Conservation (phyloP, 192 early-diverging fungal genomes). For the Rhizophagus sp. region DNA sequence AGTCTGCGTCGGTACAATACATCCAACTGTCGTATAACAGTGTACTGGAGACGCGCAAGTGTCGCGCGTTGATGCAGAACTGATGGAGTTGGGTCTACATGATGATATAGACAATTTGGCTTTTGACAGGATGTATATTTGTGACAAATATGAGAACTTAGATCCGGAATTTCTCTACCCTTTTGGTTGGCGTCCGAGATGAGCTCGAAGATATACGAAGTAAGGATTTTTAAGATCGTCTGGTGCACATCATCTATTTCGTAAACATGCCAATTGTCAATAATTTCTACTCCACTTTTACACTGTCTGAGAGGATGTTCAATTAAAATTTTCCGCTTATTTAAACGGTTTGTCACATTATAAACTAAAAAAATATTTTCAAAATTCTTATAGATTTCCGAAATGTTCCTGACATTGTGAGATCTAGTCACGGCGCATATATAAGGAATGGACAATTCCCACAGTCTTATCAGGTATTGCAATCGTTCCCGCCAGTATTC, state of each 20-base stretch:
- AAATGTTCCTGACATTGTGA: background rate
- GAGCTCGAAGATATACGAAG: slow-evolving; percentile 9
- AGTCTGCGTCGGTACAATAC: background rate
- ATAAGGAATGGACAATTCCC: background rate
- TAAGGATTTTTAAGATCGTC: background rate
- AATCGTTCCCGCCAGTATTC: slow-evolving; percentile 12
- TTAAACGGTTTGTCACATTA: background rate
- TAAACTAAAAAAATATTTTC: slow-evolving; percentile 5
- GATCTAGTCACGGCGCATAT: background rate
- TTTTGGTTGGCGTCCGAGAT: background rate
- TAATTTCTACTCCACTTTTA: too few species aligned
- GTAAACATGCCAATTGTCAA: slow-evolving; percentile 15
- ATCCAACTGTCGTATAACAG: background rate
- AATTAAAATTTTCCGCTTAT: slow-evolving; percentile 1
- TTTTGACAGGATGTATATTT: background rate
- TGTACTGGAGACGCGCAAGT: slow-evolving; percentile 14
- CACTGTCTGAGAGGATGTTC: background rate
- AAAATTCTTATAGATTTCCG: background rate
- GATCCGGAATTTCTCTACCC: background rate
- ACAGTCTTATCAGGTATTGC: background rate
- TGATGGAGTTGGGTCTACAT: background rate
- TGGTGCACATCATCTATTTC: background rate
- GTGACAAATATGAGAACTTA: slow-evolving; percentile 14
- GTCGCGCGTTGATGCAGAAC: background rate
- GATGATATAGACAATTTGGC: background rate